phyloP scores from a whole-genome alignment of 768 basidiomycete species.

The Leccinum subtestaceum region DNA sequence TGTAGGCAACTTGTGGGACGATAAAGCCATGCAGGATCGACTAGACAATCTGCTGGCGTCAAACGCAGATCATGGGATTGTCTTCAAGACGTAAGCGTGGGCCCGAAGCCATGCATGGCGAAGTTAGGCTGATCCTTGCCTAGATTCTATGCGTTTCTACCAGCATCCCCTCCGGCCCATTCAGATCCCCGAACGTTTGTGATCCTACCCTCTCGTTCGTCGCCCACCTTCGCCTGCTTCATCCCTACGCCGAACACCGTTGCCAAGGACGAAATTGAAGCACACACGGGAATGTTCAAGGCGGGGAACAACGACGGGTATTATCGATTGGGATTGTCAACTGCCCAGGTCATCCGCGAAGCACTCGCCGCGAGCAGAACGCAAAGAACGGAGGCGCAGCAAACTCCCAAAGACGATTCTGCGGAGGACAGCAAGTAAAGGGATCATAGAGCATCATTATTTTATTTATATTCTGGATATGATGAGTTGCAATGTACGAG shows the following conservation, averaged over 20 bases:
- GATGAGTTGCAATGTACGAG: background rate
- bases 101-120: background rate
- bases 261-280: constrained; percentile 74
- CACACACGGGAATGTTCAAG: constrained; percentile 88
- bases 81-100: constrained; percentile 66
- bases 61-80: constrained; percentile 58
- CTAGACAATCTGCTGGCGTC: constrained; percentile 60
- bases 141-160: constrained; percentile 81
- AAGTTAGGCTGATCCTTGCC: constrained; percentile 1
- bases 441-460: constrained; percentile 6
- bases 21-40: constrained; percentile 55
- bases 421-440: constrained; percentile 2
- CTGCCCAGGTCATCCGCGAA: constrained; percentile 59
- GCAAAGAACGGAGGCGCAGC: background rate
- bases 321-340: constrained; percentile 75
- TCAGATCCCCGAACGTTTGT: constrained; percentile 69
- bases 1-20: constrained; percentile 84
- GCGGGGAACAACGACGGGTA: constrained; percentile 84
- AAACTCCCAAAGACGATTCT: background rate
- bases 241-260: constrained; percentile 61
- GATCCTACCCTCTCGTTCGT: constrained; percentile 57
- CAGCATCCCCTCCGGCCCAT: constrained; percentile 60
- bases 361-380: constrained; percentile 36
- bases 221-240: constrained; percentile 53
- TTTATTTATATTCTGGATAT: constrained; percentile 5